A percentile compares a stretch with the other conserved stretches of the same genome.
These are phyloP conservation scores for Boletus rubropictus DNA, from an alignment of 768 basidiomycete species.

Conservation along the genomic window DNA sequence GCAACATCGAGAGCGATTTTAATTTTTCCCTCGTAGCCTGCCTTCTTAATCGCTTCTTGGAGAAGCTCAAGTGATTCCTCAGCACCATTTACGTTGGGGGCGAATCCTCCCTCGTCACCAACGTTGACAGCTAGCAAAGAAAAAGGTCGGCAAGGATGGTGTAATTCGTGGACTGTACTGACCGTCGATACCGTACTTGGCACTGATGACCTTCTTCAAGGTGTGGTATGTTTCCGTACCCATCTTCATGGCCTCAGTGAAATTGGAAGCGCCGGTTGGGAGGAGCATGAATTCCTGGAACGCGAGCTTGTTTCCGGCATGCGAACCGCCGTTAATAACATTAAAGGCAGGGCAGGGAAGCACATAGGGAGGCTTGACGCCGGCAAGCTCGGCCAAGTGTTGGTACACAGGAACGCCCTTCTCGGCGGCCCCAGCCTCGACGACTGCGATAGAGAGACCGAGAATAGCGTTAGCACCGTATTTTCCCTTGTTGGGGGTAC, in stretches of 20 bases:
- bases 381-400: conserved; percentile 93
- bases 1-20: conserved; percentile 98
- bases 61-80: conserved; percentile 97
- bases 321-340: conserved; percentile 99
- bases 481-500: conserved; percentile 97
- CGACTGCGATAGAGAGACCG: conserved; percentile 93
- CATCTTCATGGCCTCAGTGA: conserved; percentile 98
- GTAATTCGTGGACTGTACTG: conserved; percentile 20
- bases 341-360: conserved; percentile 95
- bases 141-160: conserved; percentile 2
- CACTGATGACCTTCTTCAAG: conserved; percentile 97
- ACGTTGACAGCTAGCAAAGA: conserved; percentile 81
- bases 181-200: conserved; percentile 99
- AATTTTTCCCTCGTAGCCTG: conserved; percentile 97
- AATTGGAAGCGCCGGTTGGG: conserved; percentile 85
- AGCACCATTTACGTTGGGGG: conserved; percentile 94
- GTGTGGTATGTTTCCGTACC: conserved; percentile 98
- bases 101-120: conserved; percentile 99
- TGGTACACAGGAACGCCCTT: conserved; percentile 94
- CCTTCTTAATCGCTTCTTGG: conserved; percentile 93
- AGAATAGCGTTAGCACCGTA: conserved; percentile 99
- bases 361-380: conserved; percentile 88
- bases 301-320: conserved; percentile 98
- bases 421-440: conserved; percentile 90
- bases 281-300: conserved; percentile 99